phyloP scores from a whole-genome alignment of 192 early-diverging fungal genomes.

The Piromyces finnis region DNA sequence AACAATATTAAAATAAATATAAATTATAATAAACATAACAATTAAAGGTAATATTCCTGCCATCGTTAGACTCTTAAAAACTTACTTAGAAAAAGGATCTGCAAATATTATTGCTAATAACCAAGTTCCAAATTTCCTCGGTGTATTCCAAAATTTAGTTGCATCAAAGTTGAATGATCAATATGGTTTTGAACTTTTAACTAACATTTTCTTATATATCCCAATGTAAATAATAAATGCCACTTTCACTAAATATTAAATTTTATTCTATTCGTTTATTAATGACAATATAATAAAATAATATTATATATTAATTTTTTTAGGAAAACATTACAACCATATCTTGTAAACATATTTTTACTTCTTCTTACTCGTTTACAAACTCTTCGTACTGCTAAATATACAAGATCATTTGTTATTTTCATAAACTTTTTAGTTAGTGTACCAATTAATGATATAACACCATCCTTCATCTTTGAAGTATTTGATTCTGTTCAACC shows the following conservation, averaged over 20 bases:
- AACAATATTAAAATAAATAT: no score
- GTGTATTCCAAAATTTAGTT: conserved; percentile 84
- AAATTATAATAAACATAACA: no score
- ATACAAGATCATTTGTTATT: conserved; percentile 43
- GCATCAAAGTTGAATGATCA: conserved; percentile 70
- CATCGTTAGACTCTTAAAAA: conserved; percentile 67
- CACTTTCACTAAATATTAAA: no score
- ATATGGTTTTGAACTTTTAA: conserved; percentile 65
- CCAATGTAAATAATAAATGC: conserved; percentile 21
- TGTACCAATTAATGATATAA: conserved; percentile 35
- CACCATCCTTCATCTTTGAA: conserved; percentile 34
- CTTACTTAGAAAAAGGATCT: conserved; percentile 63
- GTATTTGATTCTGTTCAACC: conserved; percentile 37
- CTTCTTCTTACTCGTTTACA: conserved; percentile 30
- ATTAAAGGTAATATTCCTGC: conserved; percentile 83
- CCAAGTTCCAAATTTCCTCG: conserved; percentile 67
- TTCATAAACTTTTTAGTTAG: conserved; percentile 47
- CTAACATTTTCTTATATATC: conserved; percentile 54
- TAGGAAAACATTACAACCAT: conserved; percentile 21
- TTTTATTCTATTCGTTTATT: no score
- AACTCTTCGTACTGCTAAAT: conserved; percentile 20
- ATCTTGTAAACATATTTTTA: conserved; percentile 38
- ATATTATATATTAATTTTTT: no score
- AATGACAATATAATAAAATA: no score
- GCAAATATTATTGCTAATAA: conserved; percentile 44